These are phyloP conservation scores for Castanopsis chinensis DNA, from an alignment of 306 rosid genomes.

Conservation along the genomic window DNA sequence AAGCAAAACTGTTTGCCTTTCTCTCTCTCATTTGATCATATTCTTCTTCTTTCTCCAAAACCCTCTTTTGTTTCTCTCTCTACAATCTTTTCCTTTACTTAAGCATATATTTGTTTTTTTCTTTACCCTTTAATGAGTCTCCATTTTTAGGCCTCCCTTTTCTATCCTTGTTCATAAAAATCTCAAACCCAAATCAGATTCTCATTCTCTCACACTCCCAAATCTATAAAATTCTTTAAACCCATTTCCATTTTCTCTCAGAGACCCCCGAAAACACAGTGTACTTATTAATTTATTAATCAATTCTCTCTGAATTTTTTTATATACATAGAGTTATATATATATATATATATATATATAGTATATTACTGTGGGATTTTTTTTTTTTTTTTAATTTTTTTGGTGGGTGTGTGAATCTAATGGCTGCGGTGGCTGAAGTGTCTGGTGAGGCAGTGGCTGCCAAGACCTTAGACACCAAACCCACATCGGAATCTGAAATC, in stretches of 20 bases:
- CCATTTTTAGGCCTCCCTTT: conserved; percentile 6
- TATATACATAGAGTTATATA: too few species aligned
- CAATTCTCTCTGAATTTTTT: not conserved
- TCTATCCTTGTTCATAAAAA: not conserved
- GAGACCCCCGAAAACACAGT: not conserved
- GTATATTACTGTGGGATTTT: conserved; percentile 19
- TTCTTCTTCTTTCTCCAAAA: conserved; percentile 13
- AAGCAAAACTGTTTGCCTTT: conserved; percentile 22
- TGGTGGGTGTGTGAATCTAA: conserved; percentile 41
- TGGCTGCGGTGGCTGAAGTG: conserved; percentile 94
- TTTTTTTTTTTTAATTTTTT: not conserved
- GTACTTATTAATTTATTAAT: conserved; percentile 22
- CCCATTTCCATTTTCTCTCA: not conserved
- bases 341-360: not conserved
- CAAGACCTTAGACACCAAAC: conserved; percentile 64
- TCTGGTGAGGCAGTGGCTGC: conserved; percentile 61
- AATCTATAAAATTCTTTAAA: conserved; percentile 23
- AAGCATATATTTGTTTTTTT: not conserved
- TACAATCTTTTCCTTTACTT: conserved; percentile 7
- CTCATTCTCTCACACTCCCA: conserved; percentile 10
- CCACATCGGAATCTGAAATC: conserved; percentile 64
- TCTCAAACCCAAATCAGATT: conserved; percentile 17
- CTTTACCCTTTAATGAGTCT: not conserved
- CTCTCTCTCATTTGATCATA: conserved; percentile 30
- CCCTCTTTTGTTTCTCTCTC: conserved; percentile 37